phyloP scores from a whole-genome alignment of 805 yeast species.

The Saturnispora diversa region DNA sequence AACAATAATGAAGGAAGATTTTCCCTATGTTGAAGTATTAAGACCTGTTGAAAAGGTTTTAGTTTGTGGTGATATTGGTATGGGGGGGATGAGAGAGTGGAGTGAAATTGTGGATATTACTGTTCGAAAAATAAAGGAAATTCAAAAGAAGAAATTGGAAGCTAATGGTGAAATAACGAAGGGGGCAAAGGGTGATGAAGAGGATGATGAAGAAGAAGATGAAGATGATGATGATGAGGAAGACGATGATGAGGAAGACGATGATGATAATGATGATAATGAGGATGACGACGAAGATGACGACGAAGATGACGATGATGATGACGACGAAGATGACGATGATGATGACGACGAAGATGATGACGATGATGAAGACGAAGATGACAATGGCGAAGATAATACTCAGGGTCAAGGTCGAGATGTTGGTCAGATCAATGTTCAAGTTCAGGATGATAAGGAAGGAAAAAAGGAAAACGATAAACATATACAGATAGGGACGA shows the following conservation, averaged over 20 bases:
- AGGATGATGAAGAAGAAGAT: slow-evolving; percentile 41
- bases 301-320: slow-evolving; percentile 34
- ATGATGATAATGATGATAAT: slow-evolving; percentile 35
- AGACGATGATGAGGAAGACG: slow-evolving; percentile 39
- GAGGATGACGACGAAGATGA: slow-evolving; percentile 35
- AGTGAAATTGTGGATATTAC: slow-evolving; percentile 84
- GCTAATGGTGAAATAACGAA: too few species aligned
- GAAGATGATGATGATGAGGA: slow-evolving; percentile 39
- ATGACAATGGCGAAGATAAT: slow-evolving; percentile 9
- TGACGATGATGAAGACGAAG: slow-evolving; percentile 16
- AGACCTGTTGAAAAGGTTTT: slow-evolving; percentile 92
- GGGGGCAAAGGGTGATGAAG: too few species aligned
- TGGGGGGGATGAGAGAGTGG: slow-evolving; percentile 99
- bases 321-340: slow-evolving; percentile 33
- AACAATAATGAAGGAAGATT: slow-evolving; percentile 69
- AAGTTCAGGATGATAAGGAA: too few species aligned
- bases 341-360: slow-evolving; percentile 22
- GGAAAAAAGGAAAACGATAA: too few species aligned
- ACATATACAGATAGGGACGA: too few species aligned
- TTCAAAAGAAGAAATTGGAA: slow-evolving; percentile 40
- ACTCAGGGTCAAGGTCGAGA: too few species aligned
- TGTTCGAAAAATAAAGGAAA: slow-evolving; percentile 61
- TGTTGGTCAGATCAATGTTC: too few species aligned
- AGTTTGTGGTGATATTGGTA: slow-evolving; percentile 96
- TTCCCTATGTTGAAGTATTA: slow-evolving; percentile 92